Percentiles rank a stretch among this genome's conserved stretches.
Evolutionary conservation across 129 eudicot genomes (phyloP).

Genomic region (Centella asiatica): DNA sequence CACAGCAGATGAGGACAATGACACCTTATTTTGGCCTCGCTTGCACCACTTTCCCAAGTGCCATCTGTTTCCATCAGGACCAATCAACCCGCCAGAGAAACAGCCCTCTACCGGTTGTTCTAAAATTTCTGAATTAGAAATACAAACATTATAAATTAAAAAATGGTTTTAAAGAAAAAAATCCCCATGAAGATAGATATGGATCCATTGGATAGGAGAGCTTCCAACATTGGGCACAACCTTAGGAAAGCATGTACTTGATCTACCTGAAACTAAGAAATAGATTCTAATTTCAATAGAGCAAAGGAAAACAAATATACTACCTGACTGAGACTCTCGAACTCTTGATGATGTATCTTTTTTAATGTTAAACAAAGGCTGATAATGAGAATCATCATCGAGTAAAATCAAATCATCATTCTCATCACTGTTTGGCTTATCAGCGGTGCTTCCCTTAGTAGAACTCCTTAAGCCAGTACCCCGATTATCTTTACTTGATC

Average conservation of each 20-base stretch:
- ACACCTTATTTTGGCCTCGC: conserved; percentile 33
- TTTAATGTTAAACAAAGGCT: conserved; percentile 22
- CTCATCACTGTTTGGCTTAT: background rate
- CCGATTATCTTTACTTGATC: conserved; percentile 14
- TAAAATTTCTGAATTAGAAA: conserved; percentile 2
- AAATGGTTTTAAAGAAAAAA: too few species aligned
- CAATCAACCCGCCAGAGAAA: conserved; percentile 67
- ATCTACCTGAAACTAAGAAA: background rate
- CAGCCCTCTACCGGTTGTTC: conserved; percentile 40
- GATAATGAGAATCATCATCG: conserved; percentile 30
- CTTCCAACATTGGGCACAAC: background rate
- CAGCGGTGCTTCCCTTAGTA: background rate
- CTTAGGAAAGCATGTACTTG: background rate
- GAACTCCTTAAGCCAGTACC: conserved; percentile 10
- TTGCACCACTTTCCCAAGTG: conserved; percentile 94
- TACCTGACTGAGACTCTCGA: conserved; percentile 55
- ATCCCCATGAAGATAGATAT: background rate
- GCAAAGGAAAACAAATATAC: background rate
- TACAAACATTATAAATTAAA: background rate
- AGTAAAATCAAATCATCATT: conserved; percentile 34
- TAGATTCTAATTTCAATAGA: background rate
- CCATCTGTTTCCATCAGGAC: conserved; percentile 82
- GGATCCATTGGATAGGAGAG: background rate
- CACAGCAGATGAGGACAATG: conserved; percentile 8
- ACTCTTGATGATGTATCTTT: conserved; percentile 27